Conservation (phyloP, 192 early-diverging fungal genomes). For the Coemansia umbellata region DNA sequence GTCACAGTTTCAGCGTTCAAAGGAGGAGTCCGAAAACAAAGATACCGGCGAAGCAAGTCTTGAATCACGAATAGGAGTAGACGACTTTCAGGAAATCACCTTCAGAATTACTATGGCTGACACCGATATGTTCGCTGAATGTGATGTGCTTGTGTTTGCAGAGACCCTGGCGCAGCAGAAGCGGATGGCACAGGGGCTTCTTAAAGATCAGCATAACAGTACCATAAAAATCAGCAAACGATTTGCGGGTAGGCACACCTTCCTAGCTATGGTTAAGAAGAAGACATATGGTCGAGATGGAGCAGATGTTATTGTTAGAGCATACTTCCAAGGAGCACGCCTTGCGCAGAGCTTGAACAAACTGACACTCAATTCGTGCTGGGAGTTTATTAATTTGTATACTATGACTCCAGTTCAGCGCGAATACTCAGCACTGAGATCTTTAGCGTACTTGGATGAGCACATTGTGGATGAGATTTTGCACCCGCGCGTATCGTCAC, state of each 20-base stretch:
- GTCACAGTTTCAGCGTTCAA: slow-evolving; percentile 71
- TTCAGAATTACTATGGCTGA: slow-evolving; percentile 51
- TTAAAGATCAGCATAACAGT: background rate
- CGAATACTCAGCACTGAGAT: slow-evolving; percentile 76
- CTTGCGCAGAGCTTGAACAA: slow-evolving; percentile 14
- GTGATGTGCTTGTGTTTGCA: slow-evolving; percentile 65
- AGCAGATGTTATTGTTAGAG: slow-evolving; percentile 31
- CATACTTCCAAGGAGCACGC: slow-evolving; percentile 15
- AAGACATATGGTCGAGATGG: slow-evolving; percentile 10
- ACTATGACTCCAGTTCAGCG: slow-evolving; percentile 72
- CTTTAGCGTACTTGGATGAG: slow-evolving; percentile 56
- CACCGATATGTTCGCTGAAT: slow-evolving; percentile 39
- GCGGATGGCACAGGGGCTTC: slow-evolving; percentile 16
- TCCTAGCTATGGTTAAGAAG: slow-evolving; percentile 43
- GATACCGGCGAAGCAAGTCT: slow-evolving; percentile 41
- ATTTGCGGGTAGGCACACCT: slow-evolving; percentile 23
- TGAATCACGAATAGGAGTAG: slow-evolving; percentile 57
- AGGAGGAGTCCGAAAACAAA: slow-evolving; percentile 53
- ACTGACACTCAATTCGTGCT: slow-evolving; percentile 36
- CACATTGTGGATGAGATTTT: slow-evolving; percentile 64
- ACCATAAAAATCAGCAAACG: background rate
- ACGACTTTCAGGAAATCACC: slow-evolving; percentile 72
- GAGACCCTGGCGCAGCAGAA: slow-evolving; percentile 22
- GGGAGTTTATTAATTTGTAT: slow-evolving; percentile 50
- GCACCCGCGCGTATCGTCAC: slow-evolving; percentile 34